Evolutionary conservation across 2,329 filamentous ascomycete species (phyloP), one percentile per base, ranked within the genome.

Genomic region (Exophiala spinifera): DNA sequence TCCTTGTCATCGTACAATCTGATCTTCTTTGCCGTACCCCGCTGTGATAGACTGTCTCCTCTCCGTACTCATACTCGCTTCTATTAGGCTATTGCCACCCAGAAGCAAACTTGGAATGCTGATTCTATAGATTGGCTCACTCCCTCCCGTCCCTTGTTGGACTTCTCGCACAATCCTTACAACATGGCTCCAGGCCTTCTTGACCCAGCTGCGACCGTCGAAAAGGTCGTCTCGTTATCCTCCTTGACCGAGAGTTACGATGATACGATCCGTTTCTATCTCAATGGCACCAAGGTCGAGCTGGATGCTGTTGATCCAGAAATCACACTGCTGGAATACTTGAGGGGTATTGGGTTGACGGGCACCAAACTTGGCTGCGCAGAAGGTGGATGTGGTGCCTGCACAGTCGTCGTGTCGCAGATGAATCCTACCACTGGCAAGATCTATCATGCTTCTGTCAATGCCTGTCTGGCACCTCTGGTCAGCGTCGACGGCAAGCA

Each of bases 361-460:
- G 94, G 94, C 13, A 97, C 94, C 11, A 99, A 99, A 72, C 80
- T 97, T 72, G 94, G 94, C 45, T 99, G 94, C 74, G 90, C 90
- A 46, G 94, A 99, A 76, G 94, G 94, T 59, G 94, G 94, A 1
- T 99, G 94, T 67, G 94, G 94, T 65, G 94, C 94, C 61, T 97
- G 92, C 69, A 97, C 92, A 40, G 90, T 97, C 43, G 80, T 99
- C 25, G 81, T 99, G 37, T 95, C 90, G 59, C 91, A 97, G 70
- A 86, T 87, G 67, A 97, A 97, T 67, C 91, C 91, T 1, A 95
- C 90, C 3, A 96, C 91, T 4, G 89, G 89, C 66, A 82, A 88
- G 69, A 89, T 97, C 64, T 97, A 97, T 68, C 92, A 99, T 77
- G 94, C 94, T 53, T 95, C 89, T 50, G 89, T 97, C 56, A 99